Evolutionary conservation across 768 basidiomycete species (phyloP).

Genomic region (Russula vinacea): DNA sequence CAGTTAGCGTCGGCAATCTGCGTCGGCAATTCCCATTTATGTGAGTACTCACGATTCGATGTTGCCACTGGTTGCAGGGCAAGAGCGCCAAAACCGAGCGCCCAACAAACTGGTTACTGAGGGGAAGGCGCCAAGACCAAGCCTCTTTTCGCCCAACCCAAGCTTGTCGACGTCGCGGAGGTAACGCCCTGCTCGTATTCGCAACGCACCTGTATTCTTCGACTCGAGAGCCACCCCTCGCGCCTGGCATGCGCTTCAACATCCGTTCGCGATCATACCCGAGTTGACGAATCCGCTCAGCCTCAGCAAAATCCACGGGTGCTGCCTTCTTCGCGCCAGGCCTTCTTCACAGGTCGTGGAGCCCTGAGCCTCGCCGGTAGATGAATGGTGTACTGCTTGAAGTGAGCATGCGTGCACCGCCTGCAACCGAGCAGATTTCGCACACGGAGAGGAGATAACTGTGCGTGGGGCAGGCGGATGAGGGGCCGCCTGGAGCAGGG

Average conservation of each 20-base stretch:
- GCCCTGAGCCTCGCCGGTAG: conserved; percentile 35
- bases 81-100: too few species aligned
- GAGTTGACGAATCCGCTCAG: conserved; percentile 85
- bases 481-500: background rate
- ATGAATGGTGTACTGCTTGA: conserved; percentile 36
- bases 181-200: conserved; percentile 40
- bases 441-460: conserved; percentile 57
- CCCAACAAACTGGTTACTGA: conserved; percentile 51
- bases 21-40: background rate
- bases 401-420: conserved; percentile 45
- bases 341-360: conserved; percentile 72
- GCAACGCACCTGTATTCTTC: conserved; percentile 37
- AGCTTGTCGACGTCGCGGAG: conserved; percentile 53
- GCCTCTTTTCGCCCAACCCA: conserved; percentile 69
- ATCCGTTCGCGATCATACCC: conserved; percentile 86
- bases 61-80: too few species aligned
- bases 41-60: too few species aligned
- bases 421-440: conserved; percentile 45
- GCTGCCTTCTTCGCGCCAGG: conserved; percentile 81
- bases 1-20: background rate
- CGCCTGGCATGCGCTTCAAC: conserved; percentile 71
- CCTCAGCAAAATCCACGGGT: conserved; percentile 92
- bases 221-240: conserved; percentile 50
- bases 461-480: conserved; percentile 51
- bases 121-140: conserved; percentile 86